Conservation (phyloP, 2,329 filamentous ascomycete genomes). For the Seiridium unicorne region DNA sequence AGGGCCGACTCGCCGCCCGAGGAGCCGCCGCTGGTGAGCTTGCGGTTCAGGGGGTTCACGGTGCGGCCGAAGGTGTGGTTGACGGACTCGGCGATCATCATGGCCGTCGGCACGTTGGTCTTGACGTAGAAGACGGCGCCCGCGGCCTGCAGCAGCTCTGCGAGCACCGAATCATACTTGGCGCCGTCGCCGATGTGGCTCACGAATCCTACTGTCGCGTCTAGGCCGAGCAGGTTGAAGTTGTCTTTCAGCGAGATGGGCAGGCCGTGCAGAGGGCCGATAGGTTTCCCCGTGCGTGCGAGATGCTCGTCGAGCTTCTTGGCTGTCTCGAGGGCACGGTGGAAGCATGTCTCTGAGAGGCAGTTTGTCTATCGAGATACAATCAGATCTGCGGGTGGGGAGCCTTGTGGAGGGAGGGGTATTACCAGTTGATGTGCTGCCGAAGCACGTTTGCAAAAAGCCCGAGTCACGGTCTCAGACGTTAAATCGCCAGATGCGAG, state of each 20-base stretch:
- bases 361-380: conserved; percentile 39
- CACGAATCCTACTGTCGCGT: conserved; percentile 63
- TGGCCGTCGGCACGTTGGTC: conserved; percentile 59
- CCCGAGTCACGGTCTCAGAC: conserved; percentile 31
- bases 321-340: conserved; percentile 48
- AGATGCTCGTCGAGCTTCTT: conserved; percentile 48
- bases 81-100: conserved; percentile 68
- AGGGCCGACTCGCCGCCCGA: conserved; percentile 68
- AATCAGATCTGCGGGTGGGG: background rate
- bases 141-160: conserved; percentile 38
- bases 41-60: conserved; percentile 58
- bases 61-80: conserved; percentile 66
- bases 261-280: conserved; percentile 65
- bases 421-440: conserved; percentile 35
- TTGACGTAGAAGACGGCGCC: conserved; percentile 58
- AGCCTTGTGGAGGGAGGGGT: background rate
- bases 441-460: conserved; percentile 36
- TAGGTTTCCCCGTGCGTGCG: conserved; percentile 39
- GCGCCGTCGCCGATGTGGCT: conserved; percentile 60
- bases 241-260: conserved; percentile 70
- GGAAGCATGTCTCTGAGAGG: conserved; percentile 53
- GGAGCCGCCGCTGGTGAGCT: conserved; percentile 61
- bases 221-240: conserved; percentile 60
- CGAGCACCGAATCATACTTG: conserved; percentile 36
- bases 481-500: conserved; percentile 35